Evolutionary conservation across 495 filamentous ascomycete genomes (phyloP), one percentile per base, ranked within the genome.

Genomic region (Glutinoglossum americanum): DNA sequence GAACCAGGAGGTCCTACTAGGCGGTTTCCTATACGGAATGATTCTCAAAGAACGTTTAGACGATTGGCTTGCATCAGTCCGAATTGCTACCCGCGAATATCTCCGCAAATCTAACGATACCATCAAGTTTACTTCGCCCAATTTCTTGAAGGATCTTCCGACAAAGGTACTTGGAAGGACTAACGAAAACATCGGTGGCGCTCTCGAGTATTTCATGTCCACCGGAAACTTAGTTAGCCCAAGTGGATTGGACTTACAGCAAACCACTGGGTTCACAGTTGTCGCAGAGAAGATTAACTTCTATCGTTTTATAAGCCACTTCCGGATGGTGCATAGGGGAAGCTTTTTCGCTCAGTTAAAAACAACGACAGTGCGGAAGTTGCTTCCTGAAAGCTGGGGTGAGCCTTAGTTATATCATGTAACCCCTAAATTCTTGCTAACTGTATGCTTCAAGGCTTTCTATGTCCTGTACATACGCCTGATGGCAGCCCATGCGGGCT

Each of bases 201-300:
- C 80, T 6, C 68, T 96, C 55, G 92, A 96, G 64, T 96, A 97
- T 67, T 98, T 98, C 71, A 71, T 98, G 44, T 93, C 92, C 0
- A 98, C 92, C 0, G 92, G 92, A 62, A 98, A 98, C 65, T 74
- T 98, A 30, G 77, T 84, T 62, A 94, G 86, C 71, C 83, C 85
- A 6, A 89, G 84, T 33, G 92, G 92, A 63, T 75, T 98, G 49
- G 92, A 97, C 76, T 68, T 96, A 60, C 90, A 96, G 62, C 92
- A 98, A 66, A 78, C 81, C 0, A 93, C 92, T 28, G 92, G 92
- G 58, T 98, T 92, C 70, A 93, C 85, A 0, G 85, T 98, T 39
- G 90, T 96, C 57, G 92, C 92, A 3, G 92, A 98, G 69, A 97
- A 97, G 75, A 89, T 97, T 65, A 98, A 98, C 74, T 98, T 97